These are phyloP conservation scores for Claviceps fusiformis DNA, from an alignment of 2,329 filamentous ascomycete species.

Conservation along the genomic window DNA sequence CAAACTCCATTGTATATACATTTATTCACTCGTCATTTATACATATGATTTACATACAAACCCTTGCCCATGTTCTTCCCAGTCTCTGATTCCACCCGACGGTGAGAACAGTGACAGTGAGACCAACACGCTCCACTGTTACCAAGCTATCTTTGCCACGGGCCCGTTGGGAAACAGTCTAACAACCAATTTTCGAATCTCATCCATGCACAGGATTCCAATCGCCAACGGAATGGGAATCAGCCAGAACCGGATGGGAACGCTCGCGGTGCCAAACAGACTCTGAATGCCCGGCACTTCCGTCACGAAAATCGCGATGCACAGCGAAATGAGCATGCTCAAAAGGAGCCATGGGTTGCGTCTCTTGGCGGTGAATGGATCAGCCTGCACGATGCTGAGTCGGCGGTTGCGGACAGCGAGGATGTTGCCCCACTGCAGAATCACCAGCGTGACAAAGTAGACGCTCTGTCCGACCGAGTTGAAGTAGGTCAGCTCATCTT, in stretches of 20 bases:
- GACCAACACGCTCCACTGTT: neutral
- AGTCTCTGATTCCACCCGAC: no score
- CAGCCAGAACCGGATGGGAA: slow-evolving; percentile 39
- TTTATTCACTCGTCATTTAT: neutral
- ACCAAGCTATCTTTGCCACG: slow-evolving; percentile 37
- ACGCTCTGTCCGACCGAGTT: slow-evolving; percentile 36
- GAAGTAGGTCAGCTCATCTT: slow-evolving; percentile 30
- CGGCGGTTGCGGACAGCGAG: slow-evolving; percentile 36
- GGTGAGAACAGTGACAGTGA: no score
- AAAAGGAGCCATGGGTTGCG: slow-evolving; percentile 36
- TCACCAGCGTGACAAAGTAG: slow-evolving; percentile 40
- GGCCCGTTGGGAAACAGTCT: slow-evolving; percentile 29
- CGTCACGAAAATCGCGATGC: slow-evolving; percentile 39
- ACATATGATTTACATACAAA: neutral
- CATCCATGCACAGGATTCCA: slow-evolving; percentile 37
- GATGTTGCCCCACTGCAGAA: slow-evolving; percentile 41
- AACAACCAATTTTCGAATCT: slow-evolving; percentile 36
- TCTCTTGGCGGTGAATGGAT: slow-evolving; percentile 30
- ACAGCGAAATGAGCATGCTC: slow-evolving; percentile 31
- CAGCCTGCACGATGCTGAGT: slow-evolving; percentile 36
- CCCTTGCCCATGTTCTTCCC: neutral
- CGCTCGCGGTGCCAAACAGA: slow-evolving; percentile 33
- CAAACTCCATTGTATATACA: neutral
- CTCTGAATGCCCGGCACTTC: slow-evolving; percentile 35
- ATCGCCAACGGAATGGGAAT: slow-evolving; percentile 36